phyloP scores from a whole-genome alignment of 495 filamentous ascomycete genomes.

The Baudoinia panamericana region DNA sequence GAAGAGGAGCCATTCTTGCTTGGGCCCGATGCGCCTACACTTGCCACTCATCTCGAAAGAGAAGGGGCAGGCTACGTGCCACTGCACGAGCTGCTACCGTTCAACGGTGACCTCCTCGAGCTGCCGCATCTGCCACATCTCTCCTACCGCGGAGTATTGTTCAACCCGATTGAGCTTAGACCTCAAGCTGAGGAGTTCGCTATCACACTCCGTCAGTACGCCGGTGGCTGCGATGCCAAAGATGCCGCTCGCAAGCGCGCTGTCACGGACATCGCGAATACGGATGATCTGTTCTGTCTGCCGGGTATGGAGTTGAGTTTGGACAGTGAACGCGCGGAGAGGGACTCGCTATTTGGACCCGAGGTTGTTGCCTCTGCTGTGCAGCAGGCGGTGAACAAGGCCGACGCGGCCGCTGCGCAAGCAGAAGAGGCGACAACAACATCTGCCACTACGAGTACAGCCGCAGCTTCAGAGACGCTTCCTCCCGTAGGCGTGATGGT shows the following conservation, averaged over 20 bases:
- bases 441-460: no score
- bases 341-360: background rate
- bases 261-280: constrained; percentile 7
- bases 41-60: constrained; percentile 17
- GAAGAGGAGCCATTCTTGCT: constrained; percentile 23
- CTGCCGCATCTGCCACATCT: constrained; percentile 25
- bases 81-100: constrained; percentile 27
- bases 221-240: constrained; percentile 25
- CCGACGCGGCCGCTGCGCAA: no score
- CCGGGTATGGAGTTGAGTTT: constrained; percentile 22
- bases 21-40: constrained; percentile 12
- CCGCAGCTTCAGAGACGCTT: no score
- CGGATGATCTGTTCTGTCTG: constrained; percentile 30
- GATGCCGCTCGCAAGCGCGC: constrained; percentile 17
- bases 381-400: no score
- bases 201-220: constrained; percentile 18
- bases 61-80: constrained; percentile 14
- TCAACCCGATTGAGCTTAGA: constrained; percentile 1
- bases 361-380: constrained; percentile 5
- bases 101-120: constrained; percentile 28
- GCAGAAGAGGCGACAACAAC: no score
- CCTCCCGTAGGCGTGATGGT: no score
- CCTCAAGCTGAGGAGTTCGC: constrained; percentile 11
- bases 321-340: constrained; percentile 2
- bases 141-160: constrained; percentile 18